Base-by-base conservation (phyloP, 495 filamentous ascomycete genomes). In the Penicillium maclennaniae region DNA sequence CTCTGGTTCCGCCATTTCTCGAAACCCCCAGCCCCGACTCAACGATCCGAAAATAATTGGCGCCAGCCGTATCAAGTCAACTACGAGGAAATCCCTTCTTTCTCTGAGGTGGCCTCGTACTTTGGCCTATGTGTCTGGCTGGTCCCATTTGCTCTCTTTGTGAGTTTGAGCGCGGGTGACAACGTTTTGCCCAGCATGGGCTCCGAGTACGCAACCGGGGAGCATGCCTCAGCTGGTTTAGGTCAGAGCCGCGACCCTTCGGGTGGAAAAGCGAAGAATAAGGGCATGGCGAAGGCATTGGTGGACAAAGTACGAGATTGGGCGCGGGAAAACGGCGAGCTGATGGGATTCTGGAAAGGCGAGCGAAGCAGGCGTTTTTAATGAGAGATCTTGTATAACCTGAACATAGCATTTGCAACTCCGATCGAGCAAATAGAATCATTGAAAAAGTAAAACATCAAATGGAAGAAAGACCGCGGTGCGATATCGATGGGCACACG, bases 101-200 rank as follows among this genome's bases (percentile, higher is more conserved):
- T 98, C 69, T 92, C 91, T 9, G 91, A 97, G 69, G 91, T 98
- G 38, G 91, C 92, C 0, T 92, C 89, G 1, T 98, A 92, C 67
- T 98, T 98, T 62, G 93, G 93, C 5, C 77, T 98, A 8, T 96
- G 90, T 66, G 90, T 98, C 14, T 98, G 93, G 93, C 79, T 98
- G 12, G 87, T 97, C 2, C 93, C 93, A 0, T 98, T 98, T 69
- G 85, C 92, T 23, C 79, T 98, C 34, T 98, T 98, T 62, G 92
- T 98, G 26, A 91, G 86, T 48, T 73, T 98, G 16, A 92, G 87
- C 16, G 95, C 93, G 2, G 87, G 90, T 41, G 93, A 98, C 58
- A 97, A 97, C 67, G 87, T 97, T 10, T 73, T 98, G 53, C 93
- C 93, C 3, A 92, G 84, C 43, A 97, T 95, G 78, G 83, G 84